phyloP scores from a whole-genome alignment of 2,329 filamentous ascomycete species.

The Fusarium napiforme region DNA sequence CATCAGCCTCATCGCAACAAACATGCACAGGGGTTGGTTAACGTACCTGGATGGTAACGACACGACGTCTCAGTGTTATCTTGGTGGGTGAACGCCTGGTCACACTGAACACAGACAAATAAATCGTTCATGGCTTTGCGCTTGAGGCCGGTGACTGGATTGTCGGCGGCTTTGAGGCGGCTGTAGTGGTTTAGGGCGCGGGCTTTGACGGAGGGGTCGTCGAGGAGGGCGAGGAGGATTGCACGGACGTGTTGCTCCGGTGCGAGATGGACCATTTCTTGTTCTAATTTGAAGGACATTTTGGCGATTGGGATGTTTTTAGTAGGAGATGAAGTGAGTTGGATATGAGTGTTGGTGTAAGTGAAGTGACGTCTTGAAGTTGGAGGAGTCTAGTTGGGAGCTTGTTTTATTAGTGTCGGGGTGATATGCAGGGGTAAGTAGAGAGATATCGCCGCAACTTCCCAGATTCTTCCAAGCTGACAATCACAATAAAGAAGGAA shows the following conservation, averaged over 20 bases:
- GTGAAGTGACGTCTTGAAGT: neutral
- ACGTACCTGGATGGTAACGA: conserved; percentile 27
- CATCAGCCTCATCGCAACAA: neutral
- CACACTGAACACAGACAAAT: conserved; percentile 32
- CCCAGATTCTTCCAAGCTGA: neutral
- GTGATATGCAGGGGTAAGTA: neutral
- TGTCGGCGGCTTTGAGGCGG: conserved; percentile 1
- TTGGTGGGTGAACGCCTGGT: neutral
- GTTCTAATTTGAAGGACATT: conserved; percentile 1
- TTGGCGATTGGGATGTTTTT: neutral
- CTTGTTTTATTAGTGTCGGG: neutral
- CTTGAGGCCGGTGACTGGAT: neutral
- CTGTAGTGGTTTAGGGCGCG: conserved; percentile 14
- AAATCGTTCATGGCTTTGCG: conserved; percentile 33
- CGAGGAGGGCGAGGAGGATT: conserved; percentile 34
- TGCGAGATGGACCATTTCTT: conserved; percentile 14
- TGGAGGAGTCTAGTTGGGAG: neutral
- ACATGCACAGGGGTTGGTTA: neutral
- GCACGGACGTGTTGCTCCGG: conserved; percentile 31
- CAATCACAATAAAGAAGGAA: neutral
- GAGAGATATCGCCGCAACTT: neutral
- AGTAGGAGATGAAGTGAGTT: too few relatives aligned
- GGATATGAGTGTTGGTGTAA: neutral
- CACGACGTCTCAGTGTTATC: conserved; percentile 22
- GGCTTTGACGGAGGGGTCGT: neutral